Evolutionary conservation across 306 rosid genomes (phyloP).

Genomic region (Neltuma alba): DNA sequence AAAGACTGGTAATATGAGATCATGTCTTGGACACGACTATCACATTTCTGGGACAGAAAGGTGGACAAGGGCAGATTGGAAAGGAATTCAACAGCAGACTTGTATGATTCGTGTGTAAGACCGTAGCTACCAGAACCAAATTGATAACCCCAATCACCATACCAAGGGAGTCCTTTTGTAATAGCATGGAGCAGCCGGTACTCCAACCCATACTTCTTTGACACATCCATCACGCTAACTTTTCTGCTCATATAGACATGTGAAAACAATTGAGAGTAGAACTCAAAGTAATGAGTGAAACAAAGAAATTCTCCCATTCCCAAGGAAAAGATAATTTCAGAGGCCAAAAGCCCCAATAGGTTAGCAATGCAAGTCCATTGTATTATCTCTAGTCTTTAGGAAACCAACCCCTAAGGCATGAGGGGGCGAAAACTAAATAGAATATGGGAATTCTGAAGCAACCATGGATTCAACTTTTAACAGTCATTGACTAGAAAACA

Average conservation of each 20-base stretch:
- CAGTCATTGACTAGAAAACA: not conserved
- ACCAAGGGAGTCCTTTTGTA: slow-evolving; percentile 81
- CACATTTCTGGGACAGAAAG: slow-evolving; percentile 49
- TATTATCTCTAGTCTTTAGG: not conserved
- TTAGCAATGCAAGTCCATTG: not conserved
- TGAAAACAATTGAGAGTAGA: slow-evolving; percentile 31
- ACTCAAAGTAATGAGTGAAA: slow-evolving; percentile 12
- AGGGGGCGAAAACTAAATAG: not conserved
- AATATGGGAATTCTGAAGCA: slow-evolving; percentile 6
- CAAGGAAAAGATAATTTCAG: slow-evolving; percentile 13
- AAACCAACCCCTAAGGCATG: not conserved
- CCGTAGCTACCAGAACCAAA: slow-evolving; percentile 97
- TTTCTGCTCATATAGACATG: slow-evolving; percentile 54
- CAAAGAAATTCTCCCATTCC: slow-evolving; percentile 30
- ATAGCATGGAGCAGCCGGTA: slow-evolving; percentile 89
- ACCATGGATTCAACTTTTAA: slow-evolving; percentile 26
- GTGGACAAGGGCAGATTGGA: slow-evolving; percentile 72
- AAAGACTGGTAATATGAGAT: slow-evolving; percentile 75
- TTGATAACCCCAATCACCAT: slow-evolving; percentile 93
- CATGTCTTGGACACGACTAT: slow-evolving; percentile 57
- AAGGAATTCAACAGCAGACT: slow-evolving; percentile 67
- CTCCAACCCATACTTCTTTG: slow-evolving; percentile 89
- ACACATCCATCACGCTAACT: slow-evolving; percentile 99
- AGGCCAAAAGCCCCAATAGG: slow-evolving; percentile 22
- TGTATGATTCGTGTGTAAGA: slow-evolving; percentile 70